Conservation (phyloP, 2,329 filamentous ascomycete species). For the Aspergillus uvarum region DNA sequence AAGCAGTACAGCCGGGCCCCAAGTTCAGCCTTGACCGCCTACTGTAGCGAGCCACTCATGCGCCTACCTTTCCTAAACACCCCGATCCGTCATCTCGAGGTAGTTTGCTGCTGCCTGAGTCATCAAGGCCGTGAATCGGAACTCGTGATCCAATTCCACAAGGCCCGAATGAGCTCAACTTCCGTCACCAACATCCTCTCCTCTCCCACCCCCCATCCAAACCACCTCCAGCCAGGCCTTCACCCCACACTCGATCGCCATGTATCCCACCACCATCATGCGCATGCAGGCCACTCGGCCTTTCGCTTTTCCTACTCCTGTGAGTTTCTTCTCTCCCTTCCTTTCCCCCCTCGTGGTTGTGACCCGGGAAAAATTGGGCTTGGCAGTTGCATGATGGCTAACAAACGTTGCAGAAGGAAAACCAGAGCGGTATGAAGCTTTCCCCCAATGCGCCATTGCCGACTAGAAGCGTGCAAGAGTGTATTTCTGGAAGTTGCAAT, state of each 20-base stretch:
- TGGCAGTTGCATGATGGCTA: constrained; percentile 37
- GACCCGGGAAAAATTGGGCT: constrained; percentile 21
- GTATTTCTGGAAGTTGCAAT: constrained; percentile 1
- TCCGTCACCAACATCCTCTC: constrained; percentile 26
- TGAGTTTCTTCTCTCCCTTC: constrained; percentile 49
- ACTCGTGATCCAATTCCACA: constrained; percentile 14
- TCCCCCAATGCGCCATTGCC: constrained; percentile 13
- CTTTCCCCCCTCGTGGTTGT: constrained; percentile 10
- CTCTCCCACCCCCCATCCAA: constrained; percentile 22
- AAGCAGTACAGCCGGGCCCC: constrained; percentile 35
- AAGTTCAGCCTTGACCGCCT: constrained; percentile 32
- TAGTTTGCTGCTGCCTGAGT: constrained; percentile 2
- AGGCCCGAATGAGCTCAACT: constrained; percentile 14
- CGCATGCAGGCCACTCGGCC: constrained; percentile 57
- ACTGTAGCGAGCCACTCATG: constrained; percentile 40
- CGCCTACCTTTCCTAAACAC: constrained; percentile 37
- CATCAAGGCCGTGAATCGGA: constrained; percentile 18
- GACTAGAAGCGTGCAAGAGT: background rate
- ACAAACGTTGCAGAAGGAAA: constrained; percentile 57
- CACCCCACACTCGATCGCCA: constrained; percentile 42
- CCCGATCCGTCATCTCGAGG: constrained; percentile 23
- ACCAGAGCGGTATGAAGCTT: constrained; percentile 57
- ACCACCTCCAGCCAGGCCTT: constrained; percentile 8
- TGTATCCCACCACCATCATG: constrained; percentile 66
- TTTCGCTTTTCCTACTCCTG: constrained; percentile 64